Base-by-base conservation (phyloP, 257 asterid species). In the Solanum piurae region DNA sequence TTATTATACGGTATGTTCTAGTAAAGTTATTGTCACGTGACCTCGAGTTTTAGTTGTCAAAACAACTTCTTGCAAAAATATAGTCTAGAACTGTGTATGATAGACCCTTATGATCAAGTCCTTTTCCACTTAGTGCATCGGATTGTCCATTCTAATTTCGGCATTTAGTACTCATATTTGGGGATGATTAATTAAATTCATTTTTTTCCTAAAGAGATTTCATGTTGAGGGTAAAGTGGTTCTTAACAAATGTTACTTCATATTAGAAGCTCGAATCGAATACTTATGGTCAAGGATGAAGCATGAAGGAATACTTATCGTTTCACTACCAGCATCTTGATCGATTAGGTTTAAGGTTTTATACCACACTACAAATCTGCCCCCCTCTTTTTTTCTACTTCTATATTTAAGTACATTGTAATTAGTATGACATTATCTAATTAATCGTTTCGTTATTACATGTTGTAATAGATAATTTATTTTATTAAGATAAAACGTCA, bases 1-100 rank as follows among this genome's bases (percentile, higher is more conserved):
- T 31, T 8, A 33, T 33, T 71, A 6, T 33, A 0, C 7, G 0
- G 1, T 52, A 52, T 52, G 0, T 52, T 2, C 1, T 33, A 7
- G 0, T 71, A 71, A 71, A 33, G 4, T 33, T 71, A 0, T 7
- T 71, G 2, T 71, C 7, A 16, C 36, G 13, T 33, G 4, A 71
- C 10, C 0, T 55, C n/a, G 9, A 12, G 1, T 64, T 64, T 12
- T 33, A n/a, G 11, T 9, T n/a, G 72, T 64, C 4, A 5, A n/a
- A 64, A n/a, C 3, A 23, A 1, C 29, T 23, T 60, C 69, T 60
- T 23, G 29, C 29, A 60, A 9, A 64, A 64, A 64, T 11, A 11
- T n/a, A 64, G 18, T 4, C 1, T 62, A 64, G 20, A 0, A 62
- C 31, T 9, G 10, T 3, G n/a, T 20, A 58, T 20, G 25, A 58